Conservation (phyloP, 2,329 filamentous ascomycete genomes). For the Trichoderma sp. region DNA sequence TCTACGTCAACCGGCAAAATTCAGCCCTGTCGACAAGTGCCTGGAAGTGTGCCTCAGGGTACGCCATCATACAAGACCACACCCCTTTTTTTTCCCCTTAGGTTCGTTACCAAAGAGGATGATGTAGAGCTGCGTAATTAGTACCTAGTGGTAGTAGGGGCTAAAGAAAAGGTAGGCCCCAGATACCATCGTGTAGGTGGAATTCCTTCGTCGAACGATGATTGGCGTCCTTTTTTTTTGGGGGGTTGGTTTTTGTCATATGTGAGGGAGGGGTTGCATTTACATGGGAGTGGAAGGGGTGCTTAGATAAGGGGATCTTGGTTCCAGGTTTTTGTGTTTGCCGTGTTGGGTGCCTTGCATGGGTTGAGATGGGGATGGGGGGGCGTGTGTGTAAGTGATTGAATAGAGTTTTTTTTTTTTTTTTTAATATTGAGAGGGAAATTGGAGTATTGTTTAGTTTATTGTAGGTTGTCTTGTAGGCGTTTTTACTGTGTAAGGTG, state of each 20-base stretch:
- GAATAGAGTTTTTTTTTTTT: too few species aligned
- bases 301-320: background rate
- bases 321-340: background rate
- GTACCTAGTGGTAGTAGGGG: background rate
- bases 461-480: too few species aligned
- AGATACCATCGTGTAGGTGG: background rate
- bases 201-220: background rate
- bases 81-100: too few species aligned
- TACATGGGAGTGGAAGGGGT: background rate
- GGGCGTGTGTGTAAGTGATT: background rate
- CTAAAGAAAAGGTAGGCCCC: background rate
- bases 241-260: background rate
- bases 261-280: background rate
- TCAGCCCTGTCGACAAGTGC: background rate
- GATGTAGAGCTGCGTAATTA: too few species aligned
- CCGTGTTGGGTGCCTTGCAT: conserved; percentile 14
- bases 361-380: background rate
- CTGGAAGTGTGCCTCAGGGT: too few species aligned
- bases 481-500: too few species aligned
- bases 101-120: too few species aligned
- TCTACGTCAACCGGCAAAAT: background rate
- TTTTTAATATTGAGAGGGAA: too few species aligned
- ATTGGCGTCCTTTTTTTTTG: background rate
- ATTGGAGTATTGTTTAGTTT: too few species aligned
- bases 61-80: too few species aligned